phyloP scores from a whole-genome alignment of 2,329 filamentous ascomycete species.

The Diplodia scrobiculata region DNA sequence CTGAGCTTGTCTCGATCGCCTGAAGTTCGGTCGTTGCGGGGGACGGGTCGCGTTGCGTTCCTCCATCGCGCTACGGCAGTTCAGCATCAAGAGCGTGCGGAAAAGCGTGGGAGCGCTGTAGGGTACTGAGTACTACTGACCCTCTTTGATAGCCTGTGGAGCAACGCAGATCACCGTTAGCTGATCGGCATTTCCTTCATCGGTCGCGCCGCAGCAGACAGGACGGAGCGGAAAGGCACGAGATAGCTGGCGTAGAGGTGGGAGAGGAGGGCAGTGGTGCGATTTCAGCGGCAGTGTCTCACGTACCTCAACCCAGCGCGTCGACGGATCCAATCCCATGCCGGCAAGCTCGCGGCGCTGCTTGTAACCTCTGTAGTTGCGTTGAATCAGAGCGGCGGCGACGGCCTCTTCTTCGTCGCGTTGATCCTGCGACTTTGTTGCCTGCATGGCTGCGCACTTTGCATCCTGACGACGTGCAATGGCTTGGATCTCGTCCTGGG shows the following conservation, averaged over 20 bases:
- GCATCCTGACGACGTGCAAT: conserved; percentile 27
- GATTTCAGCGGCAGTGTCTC: conserved; percentile 32
- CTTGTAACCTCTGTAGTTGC: conserved; percentile 76
- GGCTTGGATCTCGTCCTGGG: conserved; percentile 23
- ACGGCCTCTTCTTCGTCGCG: conserved; percentile 19
- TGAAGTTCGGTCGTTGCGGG: conserved; percentile 43
- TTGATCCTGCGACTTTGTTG: not conserved
- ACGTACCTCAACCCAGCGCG: conserved; percentile 70
- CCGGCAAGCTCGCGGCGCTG: conserved; percentile 70
- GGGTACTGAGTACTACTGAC: conserved; percentile 37
- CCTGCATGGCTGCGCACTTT: conserved; percentile 18
- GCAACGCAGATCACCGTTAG: conserved; percentile 34
- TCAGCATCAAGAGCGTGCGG: conserved; percentile 35
- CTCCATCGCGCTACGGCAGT: conserved; percentile 55
- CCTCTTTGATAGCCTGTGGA: conserved; percentile 54
- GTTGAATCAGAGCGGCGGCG: conserved; percentile 48
- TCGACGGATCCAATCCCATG: conserved; percentile 66
- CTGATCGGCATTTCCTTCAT: conserved; percentile 11
- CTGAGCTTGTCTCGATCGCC: conserved; percentile 31
- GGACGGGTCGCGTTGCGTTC: conserved; percentile 52
- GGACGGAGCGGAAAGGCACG: conserved; percentile 28
- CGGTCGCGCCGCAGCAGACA: not conserved
- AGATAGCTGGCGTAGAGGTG: conserved; percentile 21
- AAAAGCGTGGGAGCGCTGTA: conserved; percentile 2
- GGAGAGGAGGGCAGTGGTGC: not conserved